Evolutionary conservation across 495 filamentous ascomycete genomes (phyloP).

Genomic region (Pyronema omphalodes): DNA sequence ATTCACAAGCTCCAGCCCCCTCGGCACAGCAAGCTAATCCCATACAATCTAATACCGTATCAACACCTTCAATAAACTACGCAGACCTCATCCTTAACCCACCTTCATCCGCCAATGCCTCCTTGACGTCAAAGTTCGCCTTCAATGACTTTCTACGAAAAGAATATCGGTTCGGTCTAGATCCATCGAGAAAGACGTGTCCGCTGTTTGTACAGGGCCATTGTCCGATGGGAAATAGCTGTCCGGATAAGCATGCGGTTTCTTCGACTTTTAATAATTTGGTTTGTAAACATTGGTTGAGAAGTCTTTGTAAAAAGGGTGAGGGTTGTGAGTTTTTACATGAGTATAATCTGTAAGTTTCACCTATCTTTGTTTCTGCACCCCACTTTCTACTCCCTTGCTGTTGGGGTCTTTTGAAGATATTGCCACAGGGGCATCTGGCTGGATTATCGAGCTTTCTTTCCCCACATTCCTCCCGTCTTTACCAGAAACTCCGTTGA

Average conservation of each 20-base stretch:
- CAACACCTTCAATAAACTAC: not conserved
- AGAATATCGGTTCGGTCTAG: slow-evolving; percentile 24
- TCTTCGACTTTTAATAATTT: slow-evolving; percentile 29
- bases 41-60: too few species aligned
- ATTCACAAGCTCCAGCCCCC: too few species aligned
- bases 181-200: slow-evolving; percentile 21
- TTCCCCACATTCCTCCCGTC: not conserved
- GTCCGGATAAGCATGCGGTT: slow-evolving; percentile 22
- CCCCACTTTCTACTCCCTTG: too few species aligned
- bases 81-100: not conserved
- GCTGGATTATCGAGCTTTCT: too few species aligned
- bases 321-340: slow-evolving; percentile 89
- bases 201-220: slow-evolving; percentile 24
- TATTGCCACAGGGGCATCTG: not conserved
- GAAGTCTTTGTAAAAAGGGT: slow-evolving; percentile 93
- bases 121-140: slow-evolving; percentile 7
- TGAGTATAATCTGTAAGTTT: slow-evolving; percentile 67
- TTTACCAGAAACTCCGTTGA: not conserved
- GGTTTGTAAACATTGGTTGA: slow-evolving; percentile 97
- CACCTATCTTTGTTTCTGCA: not conserved
- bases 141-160: slow-evolving; percentile 24
- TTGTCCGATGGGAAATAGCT: slow-evolving; percentile 22
- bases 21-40: too few species aligned
- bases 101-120: not conserved
- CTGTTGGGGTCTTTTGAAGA: too few species aligned